Evolutionary conservation across 1,284 basidiomycete species (phyloP), one percentile per base, ranked within the genome.

Genomic region (Ceratobasidium sp.): DNA sequence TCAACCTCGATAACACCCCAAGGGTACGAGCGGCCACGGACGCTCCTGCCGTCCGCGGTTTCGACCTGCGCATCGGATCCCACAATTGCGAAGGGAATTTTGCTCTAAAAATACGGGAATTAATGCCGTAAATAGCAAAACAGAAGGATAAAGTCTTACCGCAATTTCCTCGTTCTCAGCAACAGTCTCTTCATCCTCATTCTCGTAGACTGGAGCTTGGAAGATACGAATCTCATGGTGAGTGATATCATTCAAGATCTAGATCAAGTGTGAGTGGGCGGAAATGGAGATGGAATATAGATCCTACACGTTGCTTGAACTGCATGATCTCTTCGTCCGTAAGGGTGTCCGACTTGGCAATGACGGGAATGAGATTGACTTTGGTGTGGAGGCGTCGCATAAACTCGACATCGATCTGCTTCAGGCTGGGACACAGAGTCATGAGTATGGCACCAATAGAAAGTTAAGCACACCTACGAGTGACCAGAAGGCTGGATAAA

Each of bases 1-100:
- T 98, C 96, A 63, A 98, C 96, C 82, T 98, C 96, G 77, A 98
- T 94, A 73, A 95, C 92, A 83, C 96, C 96, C 96, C 96, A 98
- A 9, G 96, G 96, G 82, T 98, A 98, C 7, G 89, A 86, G 80
- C 96, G 93, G 41, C 96, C 96, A 79, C 96, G 92, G 71, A 97
- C 95, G 83, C 90, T 86, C 77, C 94, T 91, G 24, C 95, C 95
- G 80, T 97, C 94, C 27, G 92, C 87, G 0, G 93, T 91, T 74
- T 86, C 83, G 48, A 98, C 93, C 74, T 91, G 83, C 77, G 87
- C 86, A 83, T 97, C 92, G 22, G 96, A 98, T 46, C 96, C 96
- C 63, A 98, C 96, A 64, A 98, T 91, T 53, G 96, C 96, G 79
- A 98, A 98, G 16, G 96, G 96, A 79, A 98, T 96, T 84, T 98